Conservation (phyloP, 1,139 yeast species). For the Sugiyamaella paludigena region DNA sequence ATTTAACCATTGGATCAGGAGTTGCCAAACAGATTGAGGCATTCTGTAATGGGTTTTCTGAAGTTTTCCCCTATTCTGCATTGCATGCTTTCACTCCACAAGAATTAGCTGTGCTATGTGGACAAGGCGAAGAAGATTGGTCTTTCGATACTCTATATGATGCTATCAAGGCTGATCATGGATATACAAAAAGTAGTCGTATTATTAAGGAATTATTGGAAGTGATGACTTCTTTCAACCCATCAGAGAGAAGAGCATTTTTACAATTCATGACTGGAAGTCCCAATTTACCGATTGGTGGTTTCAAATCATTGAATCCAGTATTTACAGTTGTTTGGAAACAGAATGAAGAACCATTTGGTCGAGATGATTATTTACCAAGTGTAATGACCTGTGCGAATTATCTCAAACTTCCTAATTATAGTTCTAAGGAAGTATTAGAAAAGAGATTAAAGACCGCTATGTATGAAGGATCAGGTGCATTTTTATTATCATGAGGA, state of each 20-base stretch:
- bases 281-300: constrained; percentile 91
- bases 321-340: constrained; percentile 85
- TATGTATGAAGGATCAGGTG: constrained; percentile 83
- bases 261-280: constrained; percentile 91
- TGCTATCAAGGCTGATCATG: constrained; percentile 83
- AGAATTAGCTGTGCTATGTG: constrained; percentile 70
- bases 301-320: constrained; percentile 80
- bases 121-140: constrained; percentile 88
- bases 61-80: constrained; percentile 77
- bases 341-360: constrained; percentile 54
- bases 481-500: constrained; percentile 64
- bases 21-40: constrained; percentile 61
- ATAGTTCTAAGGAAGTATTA: constrained; percentile 63
- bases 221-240: constrained; percentile 55
- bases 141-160: constrained; percentile 53
- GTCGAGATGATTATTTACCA: constrained; percentile 84
- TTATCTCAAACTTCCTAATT: constrained; percentile 84
- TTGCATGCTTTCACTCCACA: constrained; percentile 67
- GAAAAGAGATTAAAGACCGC: constrained; percentile 61
- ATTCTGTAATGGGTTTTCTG: constrained; percentile 78
- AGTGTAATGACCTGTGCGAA: constrained; percentile 99
- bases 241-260: constrained; percentile 63
- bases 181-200: constrained; percentile 70
- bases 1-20: constrained; percentile 63
- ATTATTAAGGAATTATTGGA: constrained; percentile 59